A percentile compares a stretch with the other conserved stretches of the same genome.
These are phyloP conservation scores for Plasmodium cynomolgi DNA, from an alignment of 169 alveolate species.

Conservation along the genomic window DNA sequence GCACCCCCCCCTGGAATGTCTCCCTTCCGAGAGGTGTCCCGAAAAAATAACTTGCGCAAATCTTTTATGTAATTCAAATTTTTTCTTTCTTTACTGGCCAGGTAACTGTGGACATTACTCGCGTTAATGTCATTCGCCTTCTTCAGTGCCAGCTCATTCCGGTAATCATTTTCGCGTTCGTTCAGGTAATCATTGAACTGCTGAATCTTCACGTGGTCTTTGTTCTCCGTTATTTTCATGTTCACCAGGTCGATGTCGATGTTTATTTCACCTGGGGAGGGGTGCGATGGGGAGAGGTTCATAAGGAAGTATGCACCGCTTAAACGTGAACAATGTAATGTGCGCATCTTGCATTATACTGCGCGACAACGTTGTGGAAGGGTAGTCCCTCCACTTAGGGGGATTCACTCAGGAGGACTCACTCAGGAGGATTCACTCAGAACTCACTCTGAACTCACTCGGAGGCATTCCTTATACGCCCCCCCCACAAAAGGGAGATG, in stretches of 20 bases:
- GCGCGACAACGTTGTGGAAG: not conserved
- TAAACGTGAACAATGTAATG: not conserved
- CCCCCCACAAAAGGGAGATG: not conserved
- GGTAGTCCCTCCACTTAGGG: not conserved
- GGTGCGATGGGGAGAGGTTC: not conserved
- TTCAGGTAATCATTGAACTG: constrained; percentile 68
- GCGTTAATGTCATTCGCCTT: not conserved
- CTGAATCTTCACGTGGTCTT: constrained; percentile 20
- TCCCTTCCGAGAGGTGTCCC: not conserved
- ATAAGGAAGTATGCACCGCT: not conserved
- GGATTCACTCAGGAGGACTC: too few relatives aligned
- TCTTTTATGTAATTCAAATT: constrained; percentile 33
- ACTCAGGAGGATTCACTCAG: too few relatives aligned
- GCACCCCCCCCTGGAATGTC: not conserved
- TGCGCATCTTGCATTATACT: not conserved
- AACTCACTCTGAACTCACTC: too few relatives aligned
- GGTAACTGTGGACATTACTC: constrained; percentile 16
- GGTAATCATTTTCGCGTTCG: constrained; percentile 32
- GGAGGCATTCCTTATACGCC: not conserved
- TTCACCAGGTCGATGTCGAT: constrained; percentile 49
- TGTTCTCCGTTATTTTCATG: constrained; percentile 41
- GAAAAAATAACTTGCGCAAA: constrained; percentile 41
- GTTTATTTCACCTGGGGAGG: constrained; percentile 29
- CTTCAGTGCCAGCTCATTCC: not conserved
- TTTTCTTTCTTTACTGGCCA: constrained; percentile 24